Evolutionary conservation across 371 early-diverging fungal genomes (phyloP), one percentile per base, ranked within the genome.

Genomic region (Coemansia sp.): DNA sequence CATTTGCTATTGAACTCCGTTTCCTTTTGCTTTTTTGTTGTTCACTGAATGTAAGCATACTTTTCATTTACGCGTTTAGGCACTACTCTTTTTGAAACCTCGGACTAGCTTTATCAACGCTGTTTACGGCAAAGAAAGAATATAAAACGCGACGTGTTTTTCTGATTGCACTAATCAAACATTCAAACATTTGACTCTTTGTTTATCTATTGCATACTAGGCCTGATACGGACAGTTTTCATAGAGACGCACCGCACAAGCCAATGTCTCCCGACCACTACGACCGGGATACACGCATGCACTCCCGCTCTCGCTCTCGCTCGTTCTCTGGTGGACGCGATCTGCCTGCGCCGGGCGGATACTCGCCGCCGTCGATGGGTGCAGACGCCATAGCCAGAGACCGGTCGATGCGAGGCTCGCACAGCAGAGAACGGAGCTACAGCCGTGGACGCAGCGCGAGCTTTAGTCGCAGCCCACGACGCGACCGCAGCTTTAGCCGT

Each of bases 401-500:
- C 12, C 28, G 61, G 16, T 25, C 21, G 16, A 39, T 12, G 16
- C 54, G 44, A 28, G 47, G 52, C 33, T 44, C 52, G 1, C 18
- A 52, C 14, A 54, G 62, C 57, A 55, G 66, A 6, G 47, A 58
- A n/a, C 33, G 55, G 20, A 64, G 69, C 59, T 4, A 20, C 18
- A 62, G 68, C 18, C 39, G 39, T 30, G 55, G 67, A 28, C 40
- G 68, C 11, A 57, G 68, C 51, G 54, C 54, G 4, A 59, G 69
- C 39, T 33, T 4, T 12, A 67, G 63, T 18, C 58, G 58, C n/a
- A 42, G 28, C n/a, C 65, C 56, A 20, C 37, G 58, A 0, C 50
- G 26, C 12, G 53, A 52, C 50, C 65, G 62, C 39, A 75, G 75
- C 39, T 51, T 60, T 42, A 64, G 68, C n/a, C 62, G 69, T 6